These are phyloP conservation scores for Allomyces macrogynus DNA, from an alignment of 192 early-diverging fungal genomes.

Conservation along the genomic window DNA sequence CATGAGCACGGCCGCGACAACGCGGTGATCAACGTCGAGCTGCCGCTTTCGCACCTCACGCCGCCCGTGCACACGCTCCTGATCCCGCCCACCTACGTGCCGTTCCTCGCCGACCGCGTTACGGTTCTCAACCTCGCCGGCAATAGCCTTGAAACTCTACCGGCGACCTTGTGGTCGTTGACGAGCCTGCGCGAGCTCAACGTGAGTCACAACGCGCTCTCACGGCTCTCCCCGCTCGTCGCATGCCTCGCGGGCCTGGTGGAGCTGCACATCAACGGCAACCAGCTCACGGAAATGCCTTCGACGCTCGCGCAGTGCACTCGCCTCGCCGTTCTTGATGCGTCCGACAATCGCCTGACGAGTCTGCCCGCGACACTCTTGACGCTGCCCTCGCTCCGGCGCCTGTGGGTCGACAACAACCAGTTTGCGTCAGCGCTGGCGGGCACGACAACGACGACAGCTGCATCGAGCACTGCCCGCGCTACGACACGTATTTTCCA, in stretches of 20 bases:
- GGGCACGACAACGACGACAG: background rate
- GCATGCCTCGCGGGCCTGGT: constrained; percentile 41
- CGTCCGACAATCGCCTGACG: constrained; percentile 41
- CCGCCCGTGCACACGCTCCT: background rate
- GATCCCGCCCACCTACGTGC: background rate
- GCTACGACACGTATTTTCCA: background rate
- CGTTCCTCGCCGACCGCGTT: constrained; percentile 19
- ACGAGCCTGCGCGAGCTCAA: constrained; percentile 45
- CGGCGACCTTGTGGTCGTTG: constrained; percentile 44
- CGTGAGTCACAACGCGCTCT: constrained; percentile 38
- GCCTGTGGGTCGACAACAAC: constrained; percentile 31
- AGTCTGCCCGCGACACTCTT: constrained; percentile 49
- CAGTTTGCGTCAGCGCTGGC: constrained; percentile 22
- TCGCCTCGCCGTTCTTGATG: constrained; percentile 39
- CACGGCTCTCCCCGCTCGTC: constrained; percentile 37
- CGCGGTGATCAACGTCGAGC: too few species aligned
- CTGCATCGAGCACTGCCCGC: background rate
- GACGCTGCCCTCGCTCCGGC: constrained; percentile 45
- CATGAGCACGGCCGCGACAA: too few species aligned
- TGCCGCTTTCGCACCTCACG: too few species aligned
- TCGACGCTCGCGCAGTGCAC: constrained; percentile 38
- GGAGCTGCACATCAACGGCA: constrained; percentile 34
- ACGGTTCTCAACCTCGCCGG: constrained; percentile 35
- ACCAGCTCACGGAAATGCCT: constrained; percentile 37
- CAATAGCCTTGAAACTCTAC: constrained; percentile 40